phyloP scores from a whole-genome alignment of 116 monocot species.

The Papilionanthe hybrid region DNA sequence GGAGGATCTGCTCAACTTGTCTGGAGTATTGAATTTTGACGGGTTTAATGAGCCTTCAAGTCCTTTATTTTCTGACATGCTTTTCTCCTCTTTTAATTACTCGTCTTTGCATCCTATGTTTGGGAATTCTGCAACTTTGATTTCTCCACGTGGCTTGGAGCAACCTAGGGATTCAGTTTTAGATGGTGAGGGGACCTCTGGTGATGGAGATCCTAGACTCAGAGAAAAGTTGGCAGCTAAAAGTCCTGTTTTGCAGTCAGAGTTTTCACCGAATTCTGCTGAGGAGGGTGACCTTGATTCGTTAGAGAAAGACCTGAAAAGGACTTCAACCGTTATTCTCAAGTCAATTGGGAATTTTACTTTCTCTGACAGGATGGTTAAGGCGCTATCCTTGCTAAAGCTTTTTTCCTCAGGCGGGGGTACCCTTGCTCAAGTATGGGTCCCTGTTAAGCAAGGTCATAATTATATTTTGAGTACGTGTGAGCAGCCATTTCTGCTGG shows the following conservation, averaged over 20 bases:
- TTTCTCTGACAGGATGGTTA: constrained; percentile 70
- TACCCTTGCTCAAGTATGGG: constrained; percentile 87
- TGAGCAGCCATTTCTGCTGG: constrained; percentile 82
- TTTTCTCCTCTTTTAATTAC: constrained; percentile 12
- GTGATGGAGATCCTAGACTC: not conserved
- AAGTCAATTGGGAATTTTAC: constrained; percentile 28
- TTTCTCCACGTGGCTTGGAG: constrained; percentile 7
- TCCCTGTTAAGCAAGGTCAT: constrained; percentile 57
- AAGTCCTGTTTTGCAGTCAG: constrained; percentile 11
- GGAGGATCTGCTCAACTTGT: constrained; percentile 42
- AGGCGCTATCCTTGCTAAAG: constrained; percentile 66
- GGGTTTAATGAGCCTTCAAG: constrained; percentile 40
- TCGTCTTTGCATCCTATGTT: constrained; percentile 17
- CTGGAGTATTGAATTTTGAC: constrained; percentile 59
- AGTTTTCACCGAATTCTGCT: constrained; percentile 4
- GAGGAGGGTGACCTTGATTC: constrained; percentile 1
- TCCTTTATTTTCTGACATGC: constrained; percentile 26
- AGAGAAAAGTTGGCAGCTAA: constrained; percentile 13
- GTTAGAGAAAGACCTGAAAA: not conserved
- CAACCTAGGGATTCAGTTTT: not conserved
- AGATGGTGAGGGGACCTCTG: not conserved
- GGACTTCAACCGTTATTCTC: constrained; percentile 18
- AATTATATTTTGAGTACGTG: constrained; percentile 58
- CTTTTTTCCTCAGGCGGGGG: constrained; percentile 45
- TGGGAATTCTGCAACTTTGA: constrained; percentile 22